Base-by-base conservation (phyloP, 177 flowering plant species). In the Vitis hybrid region DNA sequence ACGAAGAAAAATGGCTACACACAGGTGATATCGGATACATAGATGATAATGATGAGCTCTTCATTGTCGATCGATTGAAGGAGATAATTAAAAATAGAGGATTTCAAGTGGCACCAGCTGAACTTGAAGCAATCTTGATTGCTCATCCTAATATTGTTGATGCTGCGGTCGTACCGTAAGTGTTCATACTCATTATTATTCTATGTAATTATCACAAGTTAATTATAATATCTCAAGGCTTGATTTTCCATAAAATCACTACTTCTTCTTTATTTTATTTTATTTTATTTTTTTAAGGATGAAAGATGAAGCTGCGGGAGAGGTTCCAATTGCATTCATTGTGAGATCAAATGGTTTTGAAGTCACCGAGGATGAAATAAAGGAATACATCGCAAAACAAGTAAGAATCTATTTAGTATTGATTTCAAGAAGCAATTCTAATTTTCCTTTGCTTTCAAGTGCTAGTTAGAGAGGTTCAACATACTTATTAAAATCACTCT, bases 81-180 rank as follows among this genome's bases (percentile, higher is more conserved):
- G 98, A 94, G 61, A 19, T 94, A 56, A 94, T 94, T 69, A 94
- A 94, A 55, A 90, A 86, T 84, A 94, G 89, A 77, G 98, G 98
- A 0, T 94, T 88, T 71, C 98, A 94, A 49, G 98, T 94, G 0
- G 97, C 97, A 2, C 98, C 98, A 0, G 98, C 97, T 2, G 98
- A 92, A 83, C 90, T 94, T 1, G 99, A 94, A 76, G 93, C 97
- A 0, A 60, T 93, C 70, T 75, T 94, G 13, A 72, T 91, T 56
- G 77, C 79, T 19, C 89, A 94, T 71, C 89, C 94, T 2, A 66
- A 77, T 70, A 84, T 94, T 66, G 78, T 85, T 7, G 98, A 91
- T 76, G 98, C 97, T 9, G 98, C 98, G 12, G 98, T 94, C 9
- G 93, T 94, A 10, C 77, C 95, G 98, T 94, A 78, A 81, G 96